Base-by-base conservation (phyloP, 1,139 yeast species). In the Kurtzmaniella quercitrusa region DNA sequence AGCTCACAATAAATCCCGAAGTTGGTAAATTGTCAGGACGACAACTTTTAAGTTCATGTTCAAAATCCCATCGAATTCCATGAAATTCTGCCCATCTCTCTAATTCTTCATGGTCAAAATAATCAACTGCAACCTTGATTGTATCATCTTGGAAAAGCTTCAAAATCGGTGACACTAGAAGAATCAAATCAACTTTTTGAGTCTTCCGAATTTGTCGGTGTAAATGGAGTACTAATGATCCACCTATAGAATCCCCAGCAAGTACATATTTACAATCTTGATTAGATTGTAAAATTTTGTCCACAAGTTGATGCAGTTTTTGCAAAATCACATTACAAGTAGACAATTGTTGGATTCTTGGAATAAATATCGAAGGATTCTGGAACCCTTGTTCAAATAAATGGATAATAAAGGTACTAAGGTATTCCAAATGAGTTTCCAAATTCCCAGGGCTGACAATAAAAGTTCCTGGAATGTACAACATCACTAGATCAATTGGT, bases 331-430 rank as follows among this genome's bases (percentile, higher is more conserved):
- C 10, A 16, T 15, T 25, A 39, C 11, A 37, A 40, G 48, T 17
- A 42, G 47, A 39, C 39, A 43, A 8, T 11, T 38, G 12, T 41
- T 40, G 19, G 11, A 34, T 19, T 17, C 12, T 25, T 18, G 55
- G 54, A 2, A 50, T 43, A 15, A 47, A 49, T 3, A 53, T 42
- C 2, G 41, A 47, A 1, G 57, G 57, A 36, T 52, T 53, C 5
- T 19, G 16, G 39, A 54, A 54, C 4, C 57, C 57, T 40, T 51
- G 55, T 27, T 53, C 51, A 23, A 46, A 21, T 19, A 54, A 41
- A 29, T 50, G 53, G 3, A 54, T 43, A 14, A 41, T 33, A 5
- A 53, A 41, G 2, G 50, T 43, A 2, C 50, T 41, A 11, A 53
- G 41, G 29, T 51, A 54, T 39, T 54, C 57, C 3, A 45, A 37